These are phyloP conservation scores for Miscanthus lutarioriparius DNA, from an alignment of 176 grass and related monocot genomes.

Conservation along the genomic window DNA sequence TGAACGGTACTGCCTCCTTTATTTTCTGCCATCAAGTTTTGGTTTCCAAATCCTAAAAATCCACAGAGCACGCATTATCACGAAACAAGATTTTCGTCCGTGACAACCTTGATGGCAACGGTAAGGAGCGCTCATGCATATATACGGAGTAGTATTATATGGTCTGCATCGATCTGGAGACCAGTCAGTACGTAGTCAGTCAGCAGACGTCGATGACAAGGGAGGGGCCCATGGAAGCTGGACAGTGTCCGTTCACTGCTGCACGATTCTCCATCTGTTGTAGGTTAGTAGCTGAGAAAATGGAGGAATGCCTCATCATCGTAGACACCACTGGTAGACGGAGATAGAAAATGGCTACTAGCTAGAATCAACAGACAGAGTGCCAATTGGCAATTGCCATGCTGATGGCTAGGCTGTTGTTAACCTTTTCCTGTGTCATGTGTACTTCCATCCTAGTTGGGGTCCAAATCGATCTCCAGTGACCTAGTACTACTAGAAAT, in stretches of 20 bases:
- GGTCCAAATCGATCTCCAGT: slow-evolving; percentile 10
- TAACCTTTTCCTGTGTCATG: neutral
- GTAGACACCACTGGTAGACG: neutral
- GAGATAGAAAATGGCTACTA: neutral
- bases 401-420: no score
- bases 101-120: no score
- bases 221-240: slow-evolving; percentile 56
- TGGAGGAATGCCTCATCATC: neutral
- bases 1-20: neutral
- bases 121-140: no score
- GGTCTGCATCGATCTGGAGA: slow-evolving; percentile 3
- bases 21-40: no score
- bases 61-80: no score
- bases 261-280: slow-evolving; percentile 45
- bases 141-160: no score
- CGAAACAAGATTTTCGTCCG: no score
- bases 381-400: neutral
- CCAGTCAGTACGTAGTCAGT: neutral
- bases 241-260: slow-evolving; percentile 45
- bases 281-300: slow-evolving; percentile 5
- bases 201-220: slow-evolving; percentile 5
- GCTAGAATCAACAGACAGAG: no score
- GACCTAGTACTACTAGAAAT: neutral
- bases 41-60: no score
- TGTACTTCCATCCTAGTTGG: slow-evolving; percentile 12